phyloP scores from a whole-genome alignment of 345 rosid genomes.

The Ailanthus altissimus region DNA sequence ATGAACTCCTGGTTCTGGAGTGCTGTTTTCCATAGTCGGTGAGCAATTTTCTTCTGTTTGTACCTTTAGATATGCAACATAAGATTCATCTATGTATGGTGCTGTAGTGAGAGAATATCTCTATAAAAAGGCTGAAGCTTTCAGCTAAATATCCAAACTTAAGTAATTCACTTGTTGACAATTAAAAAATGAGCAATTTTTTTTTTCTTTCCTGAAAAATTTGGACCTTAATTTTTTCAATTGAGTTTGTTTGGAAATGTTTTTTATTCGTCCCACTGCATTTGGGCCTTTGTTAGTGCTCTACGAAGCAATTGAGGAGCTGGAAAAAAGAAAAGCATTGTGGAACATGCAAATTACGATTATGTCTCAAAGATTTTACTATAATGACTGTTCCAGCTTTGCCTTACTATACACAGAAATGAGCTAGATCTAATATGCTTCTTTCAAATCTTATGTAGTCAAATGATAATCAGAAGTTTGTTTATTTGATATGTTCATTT shows the following conservation, averaged over 20 bases:
- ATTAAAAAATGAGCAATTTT: background rate
- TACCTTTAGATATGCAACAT: constrained; percentile 15
- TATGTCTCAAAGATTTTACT: background rate
- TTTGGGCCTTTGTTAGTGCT: constrained; percentile 1
- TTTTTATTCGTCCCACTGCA: background rate
- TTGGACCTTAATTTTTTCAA: background rate
- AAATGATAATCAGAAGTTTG: constrained; percentile 5
- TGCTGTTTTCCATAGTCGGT: constrained; percentile 84
- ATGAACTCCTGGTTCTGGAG: constrained; percentile 93
- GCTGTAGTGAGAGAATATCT: constrained; percentile 1
- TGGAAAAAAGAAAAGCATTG: background rate
- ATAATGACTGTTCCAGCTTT: background rate
- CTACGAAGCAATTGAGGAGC: background rate
- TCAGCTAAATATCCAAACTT: constrained; percentile 7
- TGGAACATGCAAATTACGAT: background rate
- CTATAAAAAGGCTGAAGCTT: constrained; percentile 5
- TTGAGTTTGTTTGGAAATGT: background rate
- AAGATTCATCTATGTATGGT: background rate
- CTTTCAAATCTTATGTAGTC: background rate
- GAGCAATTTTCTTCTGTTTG: constrained; percentile 26
- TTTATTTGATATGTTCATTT: background rate
- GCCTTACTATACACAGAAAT: background rate
- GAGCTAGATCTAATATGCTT: background rate
- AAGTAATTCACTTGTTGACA: background rate
- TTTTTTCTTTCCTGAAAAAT: background rate